These are phyloP conservation scores for Glomus cerebriforme DNA, from an alignment of 192 early-diverging fungal species.

Conservation along the genomic window DNA sequence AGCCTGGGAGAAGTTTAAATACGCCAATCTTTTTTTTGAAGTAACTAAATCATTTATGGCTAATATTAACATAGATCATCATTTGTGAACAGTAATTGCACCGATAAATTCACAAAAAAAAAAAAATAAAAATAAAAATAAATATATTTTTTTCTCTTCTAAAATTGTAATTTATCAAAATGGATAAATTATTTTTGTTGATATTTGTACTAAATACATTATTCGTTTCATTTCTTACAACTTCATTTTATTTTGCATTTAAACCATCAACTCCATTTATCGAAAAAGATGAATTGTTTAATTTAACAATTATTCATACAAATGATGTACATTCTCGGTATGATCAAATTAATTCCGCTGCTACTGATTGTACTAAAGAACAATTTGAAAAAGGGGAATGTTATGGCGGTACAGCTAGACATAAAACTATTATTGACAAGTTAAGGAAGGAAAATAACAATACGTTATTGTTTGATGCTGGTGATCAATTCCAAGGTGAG, in stretches of 20 bases:
- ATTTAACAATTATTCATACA: slow-evolving; percentile 48
- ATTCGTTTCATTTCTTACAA: background rate
- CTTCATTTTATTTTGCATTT: background rate
- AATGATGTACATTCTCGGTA: slow-evolving; percentile 47
- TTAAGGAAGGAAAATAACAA: slow-evolving; percentile 53
- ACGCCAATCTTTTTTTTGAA: no score
- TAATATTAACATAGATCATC: no score
- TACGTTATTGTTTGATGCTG: slow-evolving; percentile 71
- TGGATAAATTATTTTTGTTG: background rate
- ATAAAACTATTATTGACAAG: slow-evolving; percentile 58
- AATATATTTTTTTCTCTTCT: no score
- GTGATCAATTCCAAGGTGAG: slow-evolving; percentile 58
- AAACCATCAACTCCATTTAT: background rate
- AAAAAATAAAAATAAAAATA: no score
- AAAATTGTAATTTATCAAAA: background rate
- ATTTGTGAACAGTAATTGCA: no score
- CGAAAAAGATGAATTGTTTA: slow-evolving; percentile 34
- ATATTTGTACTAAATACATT: background rate
- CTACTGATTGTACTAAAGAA: slow-evolving; percentile 37
- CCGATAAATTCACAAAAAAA: no score
- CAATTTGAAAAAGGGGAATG: slow-evolving; percentile 37
- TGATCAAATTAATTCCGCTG: slow-evolving; percentile 40
- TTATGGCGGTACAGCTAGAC: slow-evolving; percentile 66
- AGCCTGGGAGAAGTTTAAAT: no score
- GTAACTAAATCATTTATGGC: no score